Base-by-base conservation (phyloP, 257 asterid genomes). In the Solanum clarkiae region DNA sequence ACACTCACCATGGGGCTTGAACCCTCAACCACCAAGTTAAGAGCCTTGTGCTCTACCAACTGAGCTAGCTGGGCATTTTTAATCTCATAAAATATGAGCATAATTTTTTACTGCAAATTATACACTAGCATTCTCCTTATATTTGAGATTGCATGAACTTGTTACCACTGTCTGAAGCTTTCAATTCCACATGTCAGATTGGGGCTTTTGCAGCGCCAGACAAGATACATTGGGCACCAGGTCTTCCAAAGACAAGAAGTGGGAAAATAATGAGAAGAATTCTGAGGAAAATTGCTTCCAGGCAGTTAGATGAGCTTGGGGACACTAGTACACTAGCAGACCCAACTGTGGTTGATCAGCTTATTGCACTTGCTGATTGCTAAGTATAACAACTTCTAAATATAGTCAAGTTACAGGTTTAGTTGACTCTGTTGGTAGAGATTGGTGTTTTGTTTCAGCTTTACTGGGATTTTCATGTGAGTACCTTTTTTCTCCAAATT, bases 151-250 rank as follows among this genome's bases (percentile, higher is more conserved):
- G 55, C 54, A 47, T 45, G 65, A 59, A 54, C 29, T 18, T 65
- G 82, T 81, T 81, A 47, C 56, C 26, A 36, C 44, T 42, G 36
- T 15, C 54, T 81, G 71, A 81, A n/a, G 24, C 29, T 40, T 81
- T 60, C 40, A 10, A n/a, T 60, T 29, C 44, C 40, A 60, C 16
- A 15, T 42, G 72, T 65, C 90, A 96, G 99, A 95, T 95, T 84
- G 99, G 99, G 87, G 98, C 99, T 85, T 95, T 96, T 87, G 98
- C 98, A 51, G 93, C 98, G 11, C 99, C 99, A 0, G 98, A 95
- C 91, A 92, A 68, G 89, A 95, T 96, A 80, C 99, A 96, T 62
- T 95, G 98, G 99, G 99, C 98, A 45, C 98, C 99, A 18, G 98
- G 98, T 22, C 97, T 96, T 54, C 98, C 99, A 59, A 96, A 96